A percentile compares a stretch with the other conserved stretches of the same genome.
Conservation (phyloP, 352 stramenopile genomes). For the Phytopythium kandeliae region DNA sequence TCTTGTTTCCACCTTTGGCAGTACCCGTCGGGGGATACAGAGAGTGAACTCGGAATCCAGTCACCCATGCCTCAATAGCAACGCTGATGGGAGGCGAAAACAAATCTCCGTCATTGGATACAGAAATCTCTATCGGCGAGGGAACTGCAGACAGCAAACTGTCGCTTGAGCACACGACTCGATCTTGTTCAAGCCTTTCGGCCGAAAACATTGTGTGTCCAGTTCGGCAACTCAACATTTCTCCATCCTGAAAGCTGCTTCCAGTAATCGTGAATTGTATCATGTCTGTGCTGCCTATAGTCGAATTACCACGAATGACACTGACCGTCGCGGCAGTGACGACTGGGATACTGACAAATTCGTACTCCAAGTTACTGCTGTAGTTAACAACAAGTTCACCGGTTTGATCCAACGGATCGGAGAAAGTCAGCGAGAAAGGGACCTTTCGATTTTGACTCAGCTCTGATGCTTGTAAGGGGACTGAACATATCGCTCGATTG, state of each 20-base stretch:
- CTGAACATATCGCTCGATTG: conserved; percentile 22
- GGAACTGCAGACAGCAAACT: conserved; percentile 7
- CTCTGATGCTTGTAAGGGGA: conserved; percentile 1
- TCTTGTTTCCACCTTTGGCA: conserved; percentile 7
- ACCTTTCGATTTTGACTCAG: not conserved
- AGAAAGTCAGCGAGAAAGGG: conserved; percentile 16
- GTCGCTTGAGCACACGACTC: not conserved
- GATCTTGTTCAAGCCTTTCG: not conserved
- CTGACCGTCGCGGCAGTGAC: not conserved
- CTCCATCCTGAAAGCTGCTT: not conserved
- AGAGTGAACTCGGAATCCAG: not conserved
- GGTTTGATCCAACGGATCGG: conserved; percentile 1
- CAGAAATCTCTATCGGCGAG: conserved; percentile 18
- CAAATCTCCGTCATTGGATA: conserved; percentile 25
- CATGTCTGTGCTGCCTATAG: not conserved
- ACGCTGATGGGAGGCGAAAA: conserved; percentile 18
- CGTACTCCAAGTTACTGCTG: not conserved
- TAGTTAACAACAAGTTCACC: not conserved
- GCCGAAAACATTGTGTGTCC: not conserved
- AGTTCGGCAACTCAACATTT: not conserved
- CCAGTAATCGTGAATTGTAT: not conserved
- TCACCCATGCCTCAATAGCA: not conserved
- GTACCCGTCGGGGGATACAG: conserved; percentile 24
- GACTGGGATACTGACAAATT: not conserved
- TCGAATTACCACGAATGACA: not conserved